Base-by-base conservation (phyloP, 2,329 filamentous ascomycete species). In the Cladosporium sp. region DNA sequence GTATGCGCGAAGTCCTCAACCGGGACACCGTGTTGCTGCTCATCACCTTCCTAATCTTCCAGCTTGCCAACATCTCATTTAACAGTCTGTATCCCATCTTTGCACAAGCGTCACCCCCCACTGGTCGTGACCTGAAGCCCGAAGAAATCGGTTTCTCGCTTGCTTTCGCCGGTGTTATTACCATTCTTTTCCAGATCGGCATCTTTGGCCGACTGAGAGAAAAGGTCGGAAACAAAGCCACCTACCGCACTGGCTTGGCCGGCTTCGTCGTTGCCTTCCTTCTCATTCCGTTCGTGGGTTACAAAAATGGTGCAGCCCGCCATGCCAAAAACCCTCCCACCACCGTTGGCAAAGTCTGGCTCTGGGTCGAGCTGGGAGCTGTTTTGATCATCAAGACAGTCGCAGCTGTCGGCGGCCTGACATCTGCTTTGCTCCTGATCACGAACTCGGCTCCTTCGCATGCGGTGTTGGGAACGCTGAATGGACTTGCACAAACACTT, bases 41-140 rank as follows among this genome's bases (percentile, higher is more conserved):
- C 5, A 71, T 84, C 53, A 95, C 92, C 0, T 97, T 96, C 68
- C 83, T 97, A 42, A 87, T 97, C 50, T 99, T 97, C 70, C 92
- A 97, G 68, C 80, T 99, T 4, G 87, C 89, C 60, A 97, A 97
- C 72, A 91, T 97, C 63, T 91, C 91, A 3, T 99, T 92, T 80
- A 97, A 96, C 74, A 93, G 90, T 17, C 78, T 99, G 0, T 99
- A 95, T 67, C 94, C 94, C 0, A 93, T 97, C 55, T 99, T 97
- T 66, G 90, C 88, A 0, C 86, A 92, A 56, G 85, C 88, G 0
- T 73, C 82, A 0, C 79, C 85, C 0, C 94, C 94, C 0, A 87
- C 86, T 0, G 94, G 94, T 17, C 87, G 94, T 39, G 79, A 81
- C 0, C 78, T 97, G 3, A 82, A 82, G 0, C 90, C 93, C 0